Evolutionary conservation across 441 rosid species (phyloP).

Genomic region (Kokia cookei): DNA sequence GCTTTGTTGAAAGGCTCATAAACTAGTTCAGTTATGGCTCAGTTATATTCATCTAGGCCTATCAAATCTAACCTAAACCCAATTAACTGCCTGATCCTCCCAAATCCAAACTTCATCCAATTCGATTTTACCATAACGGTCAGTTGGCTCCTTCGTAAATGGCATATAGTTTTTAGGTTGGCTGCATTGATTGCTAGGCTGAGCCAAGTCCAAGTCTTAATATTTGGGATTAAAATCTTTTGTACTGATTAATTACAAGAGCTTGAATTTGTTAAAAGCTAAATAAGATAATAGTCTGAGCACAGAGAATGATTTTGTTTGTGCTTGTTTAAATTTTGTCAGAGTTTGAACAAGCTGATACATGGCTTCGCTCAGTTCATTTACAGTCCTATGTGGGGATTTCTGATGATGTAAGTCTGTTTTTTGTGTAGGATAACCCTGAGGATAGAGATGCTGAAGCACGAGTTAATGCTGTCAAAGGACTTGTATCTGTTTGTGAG

Average conservation of each 20-base stretch:
- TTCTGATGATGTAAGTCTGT: conserved; percentile 14
- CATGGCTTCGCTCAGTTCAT: neutral
- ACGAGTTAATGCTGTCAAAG: conserved; percentile 87
- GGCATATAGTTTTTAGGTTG: neutral
- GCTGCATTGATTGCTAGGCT: neutral
- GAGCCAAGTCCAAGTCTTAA: neutral
- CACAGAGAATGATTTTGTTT: neutral
- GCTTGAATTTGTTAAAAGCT: neutral
- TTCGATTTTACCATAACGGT: neutral
- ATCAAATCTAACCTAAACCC: neutral
- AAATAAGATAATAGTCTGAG: neutral
- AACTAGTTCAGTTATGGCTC: neutral
- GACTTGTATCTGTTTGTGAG: conserved; percentile 78
- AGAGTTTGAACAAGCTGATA: neutral
- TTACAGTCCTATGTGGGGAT: neutral
- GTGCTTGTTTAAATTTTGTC: neutral
- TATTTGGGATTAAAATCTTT: neutral
- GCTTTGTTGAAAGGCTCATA: neutral
- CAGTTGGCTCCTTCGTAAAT: neutral
- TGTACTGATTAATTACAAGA: neutral
- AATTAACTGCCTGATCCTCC: neutral
- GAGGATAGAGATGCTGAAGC: conserved; percentile 98
- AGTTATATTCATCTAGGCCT: neutral
- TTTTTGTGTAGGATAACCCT: conserved; percentile 59
- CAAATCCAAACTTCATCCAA: neutral